phyloP scores from a whole-genome alignment of 73 alveolate genomes.

The Tetrahymena malaccensis region DNA sequence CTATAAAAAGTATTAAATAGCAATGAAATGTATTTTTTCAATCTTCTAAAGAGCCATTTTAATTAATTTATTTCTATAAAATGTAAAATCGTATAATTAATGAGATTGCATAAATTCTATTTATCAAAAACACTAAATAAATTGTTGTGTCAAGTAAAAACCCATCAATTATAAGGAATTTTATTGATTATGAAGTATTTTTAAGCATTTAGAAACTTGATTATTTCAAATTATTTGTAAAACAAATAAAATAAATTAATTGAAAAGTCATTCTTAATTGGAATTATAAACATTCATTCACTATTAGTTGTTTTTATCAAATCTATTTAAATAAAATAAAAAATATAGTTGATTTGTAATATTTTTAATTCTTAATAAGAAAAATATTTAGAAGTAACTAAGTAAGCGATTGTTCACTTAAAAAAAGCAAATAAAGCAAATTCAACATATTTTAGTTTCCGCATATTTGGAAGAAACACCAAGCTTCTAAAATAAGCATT shows the following conservation, averaged over 20 bases:
- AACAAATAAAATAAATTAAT: too few species aligned
- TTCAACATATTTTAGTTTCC: too few species aligned
- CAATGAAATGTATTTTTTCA: too few species aligned
- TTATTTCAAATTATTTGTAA: too few species aligned
- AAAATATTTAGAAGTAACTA: neutral
- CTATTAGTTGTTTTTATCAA: neutral
- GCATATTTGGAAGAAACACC: too few species aligned
- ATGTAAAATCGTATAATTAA: too few species aligned
- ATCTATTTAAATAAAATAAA: neutral
- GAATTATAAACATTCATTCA: neutral
- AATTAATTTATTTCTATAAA: too few species aligned
- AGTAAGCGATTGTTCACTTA: too few species aligned
- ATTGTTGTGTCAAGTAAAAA: neutral
- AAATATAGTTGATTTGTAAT: neutral
- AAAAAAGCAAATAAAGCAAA: neutral
- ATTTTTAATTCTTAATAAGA: neutral
- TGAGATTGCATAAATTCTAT: neutral
- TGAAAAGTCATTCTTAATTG: neutral
- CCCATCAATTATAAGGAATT: neutral
- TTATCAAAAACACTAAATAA: too few species aligned
- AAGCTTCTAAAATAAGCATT: too few species aligned
- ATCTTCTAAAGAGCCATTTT: too few species aligned
- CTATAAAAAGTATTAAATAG: too few species aligned
- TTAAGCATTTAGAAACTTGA: neutral
- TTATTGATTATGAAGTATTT: neutral